A percentile compares a stretch with the other conserved stretches of the same genome.
Conservation (phyloP, 2,329 filamentous ascomycete species). For the Trichoderma atrobrunneum region DNA sequence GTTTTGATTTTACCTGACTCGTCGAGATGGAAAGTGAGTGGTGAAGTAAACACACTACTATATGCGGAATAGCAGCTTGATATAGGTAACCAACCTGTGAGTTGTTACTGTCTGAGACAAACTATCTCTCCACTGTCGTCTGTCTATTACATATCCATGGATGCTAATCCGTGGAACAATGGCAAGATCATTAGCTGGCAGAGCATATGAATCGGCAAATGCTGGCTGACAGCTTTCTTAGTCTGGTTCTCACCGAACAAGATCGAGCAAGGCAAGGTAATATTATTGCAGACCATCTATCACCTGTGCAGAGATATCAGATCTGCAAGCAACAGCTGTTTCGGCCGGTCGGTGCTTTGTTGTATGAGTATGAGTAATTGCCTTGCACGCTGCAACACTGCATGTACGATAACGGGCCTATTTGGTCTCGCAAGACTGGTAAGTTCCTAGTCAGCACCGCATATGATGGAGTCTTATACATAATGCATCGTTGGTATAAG, state of each 20-base stretch:
- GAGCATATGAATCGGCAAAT: neutral
- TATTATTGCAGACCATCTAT: neutral
- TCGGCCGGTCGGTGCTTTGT: neutral
- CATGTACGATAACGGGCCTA: neutral
- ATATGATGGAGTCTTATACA: neutral
- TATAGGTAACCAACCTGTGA: neutral
- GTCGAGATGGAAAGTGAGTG: neutral
- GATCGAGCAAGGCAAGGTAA: neutral
- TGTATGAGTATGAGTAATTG: neutral
- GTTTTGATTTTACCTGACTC: neutral
- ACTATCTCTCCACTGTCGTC: neutral
- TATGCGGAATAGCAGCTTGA: neutral
- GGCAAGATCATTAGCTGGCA: neutral
- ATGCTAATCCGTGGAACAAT: neutral
- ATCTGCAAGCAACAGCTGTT: constrained; percentile 8
- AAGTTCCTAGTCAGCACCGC: neutral
- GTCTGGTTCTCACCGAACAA: neutral
- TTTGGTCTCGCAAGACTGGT: neutral
- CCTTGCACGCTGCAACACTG: neutral
- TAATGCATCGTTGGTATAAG: neutral
- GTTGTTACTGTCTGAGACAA: neutral
- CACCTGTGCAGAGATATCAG: neutral
- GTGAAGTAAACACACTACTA: neutral
- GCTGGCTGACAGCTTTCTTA: neutral
- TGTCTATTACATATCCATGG: neutral